Conservation (phyloP, 768 basidiomycete species). For the Cystofilobasidium bisporidii region DNA sequence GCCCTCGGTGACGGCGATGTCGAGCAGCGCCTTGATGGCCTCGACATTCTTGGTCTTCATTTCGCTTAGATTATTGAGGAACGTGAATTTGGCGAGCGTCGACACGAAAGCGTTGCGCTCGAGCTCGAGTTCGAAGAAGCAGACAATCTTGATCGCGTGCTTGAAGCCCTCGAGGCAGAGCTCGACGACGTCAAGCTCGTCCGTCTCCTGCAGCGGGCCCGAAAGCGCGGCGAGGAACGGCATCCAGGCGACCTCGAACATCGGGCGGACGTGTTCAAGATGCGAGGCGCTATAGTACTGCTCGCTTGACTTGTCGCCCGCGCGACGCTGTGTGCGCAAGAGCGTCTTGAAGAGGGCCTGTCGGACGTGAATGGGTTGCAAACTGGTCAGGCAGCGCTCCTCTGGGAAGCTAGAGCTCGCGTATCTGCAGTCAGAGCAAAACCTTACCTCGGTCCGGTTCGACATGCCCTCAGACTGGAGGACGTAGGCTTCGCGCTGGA, state of each 20-base stretch:
- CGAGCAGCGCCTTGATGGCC: slow-evolving; percentile 87
- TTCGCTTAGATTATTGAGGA: slow-evolving; percentile 92
- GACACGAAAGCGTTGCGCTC: slow-evolving; percentile 99
- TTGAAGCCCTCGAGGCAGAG: slow-evolving; percentile 92
- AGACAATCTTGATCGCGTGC: slow-evolving; percentile 90
- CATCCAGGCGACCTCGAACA: slow-evolving; percentile 99
- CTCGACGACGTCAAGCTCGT: slow-evolving; percentile 84
- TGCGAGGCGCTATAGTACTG: slow-evolving; percentile 96
- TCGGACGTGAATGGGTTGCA: too few relatives aligned
- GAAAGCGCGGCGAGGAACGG: slow-evolving; percentile 92
- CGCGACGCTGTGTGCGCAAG: slow-evolving; percentile 82
- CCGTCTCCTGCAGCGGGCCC: slow-evolving; percentile 85
- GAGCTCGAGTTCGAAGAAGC: slow-evolving; percentile 92
- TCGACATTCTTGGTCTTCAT: slow-evolving; percentile 99
- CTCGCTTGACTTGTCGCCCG: slow-evolving; percentile 50
- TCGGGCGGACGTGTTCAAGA: slow-evolving; percentile 89
- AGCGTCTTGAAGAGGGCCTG: slow-evolving; percentile 86
- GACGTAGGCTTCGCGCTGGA: slow-evolving; percentile 91
- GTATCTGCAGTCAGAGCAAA: too few relatives aligned
- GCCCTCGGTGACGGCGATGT: slow-evolving; percentile 92
- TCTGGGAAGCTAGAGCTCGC: too few relatives aligned
- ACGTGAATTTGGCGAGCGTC: slow-evolving; percentile 91
- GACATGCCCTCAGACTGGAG: slow-evolving; percentile 94
- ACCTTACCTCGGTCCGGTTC: slow-evolving; percentile 78
- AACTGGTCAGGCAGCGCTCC: too few relatives aligned